Evolutionary conservation across 495 filamentous ascomycete genomes (phyloP).

Genomic region (Massariosphaeria phaeospora): DNA sequence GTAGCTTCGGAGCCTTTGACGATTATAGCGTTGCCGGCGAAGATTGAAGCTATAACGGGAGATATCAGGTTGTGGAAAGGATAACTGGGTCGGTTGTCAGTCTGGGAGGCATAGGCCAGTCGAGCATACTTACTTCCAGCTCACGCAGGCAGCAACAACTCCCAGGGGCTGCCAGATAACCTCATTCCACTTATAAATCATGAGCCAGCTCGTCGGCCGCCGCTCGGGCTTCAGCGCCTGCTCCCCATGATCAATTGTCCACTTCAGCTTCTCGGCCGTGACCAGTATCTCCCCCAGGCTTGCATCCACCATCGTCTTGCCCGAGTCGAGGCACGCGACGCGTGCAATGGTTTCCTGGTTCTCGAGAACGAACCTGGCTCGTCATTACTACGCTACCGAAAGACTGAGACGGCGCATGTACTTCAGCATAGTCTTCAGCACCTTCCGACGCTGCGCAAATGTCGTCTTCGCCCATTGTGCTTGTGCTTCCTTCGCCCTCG

Average conservation of each 20-base stretch:
- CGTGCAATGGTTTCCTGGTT: slow-evolving; percentile 84
- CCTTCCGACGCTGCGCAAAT: slow-evolving; percentile 69
- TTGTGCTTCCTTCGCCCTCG: slow-evolving; percentile 70
- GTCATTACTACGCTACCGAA: neutral
- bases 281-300: slow-evolving; percentile 91
- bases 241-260: slow-evolving; percentile 91
- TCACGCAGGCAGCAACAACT: slow-evolving; percentile 85
- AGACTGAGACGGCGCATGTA: slow-evolving; percentile 38
- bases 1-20: slow-evolving; percentile 92
- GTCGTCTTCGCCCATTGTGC: slow-evolving; percentile 72
- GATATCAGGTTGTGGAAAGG: slow-evolving; percentile 89
- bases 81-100: slow-evolving; percentile 38
- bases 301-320: slow-evolving; percentile 93
- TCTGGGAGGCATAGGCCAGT: no score
- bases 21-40: slow-evolving; percentile 86
- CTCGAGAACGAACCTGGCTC: slow-evolving; percentile 66
- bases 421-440: slow-evolving; percentile 77
- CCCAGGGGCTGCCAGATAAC: slow-evolving; percentile 90
- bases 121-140: slow-evolving; percentile 76
- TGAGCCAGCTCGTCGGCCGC: slow-evolving; percentile 78
- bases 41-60: slow-evolving; percentile 83
- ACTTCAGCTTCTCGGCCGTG: slow-evolving; percentile 86
- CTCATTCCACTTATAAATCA: slow-evolving; percentile 92
- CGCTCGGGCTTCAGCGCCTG: slow-evolving; percentile 65
- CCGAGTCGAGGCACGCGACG: slow-evolving; percentile 89